A percentile compares a stretch with the other conserved stretches of the same genome.
Evolutionary conservation across 805 yeast genomes (phyloP).

Genomic region (Candida dajiaensis): DNA sequence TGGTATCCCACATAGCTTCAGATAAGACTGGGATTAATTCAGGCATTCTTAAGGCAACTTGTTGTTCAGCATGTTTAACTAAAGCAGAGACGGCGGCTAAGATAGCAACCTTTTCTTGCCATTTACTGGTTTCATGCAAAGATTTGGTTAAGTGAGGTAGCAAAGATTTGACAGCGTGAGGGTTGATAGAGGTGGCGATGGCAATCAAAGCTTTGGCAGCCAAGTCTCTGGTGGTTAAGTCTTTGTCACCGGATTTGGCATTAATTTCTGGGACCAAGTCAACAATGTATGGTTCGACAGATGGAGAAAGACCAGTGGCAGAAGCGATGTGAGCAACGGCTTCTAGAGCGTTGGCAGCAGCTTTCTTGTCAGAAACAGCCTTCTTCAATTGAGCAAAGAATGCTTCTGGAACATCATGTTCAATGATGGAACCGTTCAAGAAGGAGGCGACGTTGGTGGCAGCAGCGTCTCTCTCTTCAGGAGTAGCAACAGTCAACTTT

Average conservation of each 20-base stretch:
- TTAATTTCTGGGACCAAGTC: conserved; percentile 65
- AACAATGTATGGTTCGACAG: conserved; percentile 94
- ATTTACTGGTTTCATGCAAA: conserved; percentile 74
- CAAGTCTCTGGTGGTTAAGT: conserved; percentile 60
- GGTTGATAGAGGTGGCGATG: conserved; percentile 78
- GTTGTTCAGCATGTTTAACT: conserved; percentile 92
- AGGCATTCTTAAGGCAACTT: conserved; percentile 98
- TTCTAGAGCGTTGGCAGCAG: conserved; percentile 72
- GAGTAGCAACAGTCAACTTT: conserved; percentile 83
- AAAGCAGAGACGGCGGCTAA: conserved; percentile 78
- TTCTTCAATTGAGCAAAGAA: conserved; percentile 75
- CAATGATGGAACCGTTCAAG: conserved; percentile 94
- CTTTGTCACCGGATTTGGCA: conserved; percentile 87
- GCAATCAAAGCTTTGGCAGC: conserved; percentile 77
- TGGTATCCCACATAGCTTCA: conserved; percentile 99
- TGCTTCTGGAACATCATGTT: conserved; percentile 93
- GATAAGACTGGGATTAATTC: conserved; percentile 97
- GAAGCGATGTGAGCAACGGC: conserved; percentile 85
- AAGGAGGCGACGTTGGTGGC: conserved; percentile 88
- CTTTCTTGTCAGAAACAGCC: conserved; percentile 79
- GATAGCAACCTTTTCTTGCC: conserved; percentile 96
- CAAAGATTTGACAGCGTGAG: conserved; percentile 85
- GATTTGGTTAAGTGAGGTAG: conserved; percentile 73
- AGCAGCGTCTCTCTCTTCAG: conserved; percentile 78
- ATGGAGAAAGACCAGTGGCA: conserved; percentile 71